phyloP scores from a whole-genome alignment of 495 filamentous ascomycete species.

The Lindgomyces ingoldianus region DNA sequence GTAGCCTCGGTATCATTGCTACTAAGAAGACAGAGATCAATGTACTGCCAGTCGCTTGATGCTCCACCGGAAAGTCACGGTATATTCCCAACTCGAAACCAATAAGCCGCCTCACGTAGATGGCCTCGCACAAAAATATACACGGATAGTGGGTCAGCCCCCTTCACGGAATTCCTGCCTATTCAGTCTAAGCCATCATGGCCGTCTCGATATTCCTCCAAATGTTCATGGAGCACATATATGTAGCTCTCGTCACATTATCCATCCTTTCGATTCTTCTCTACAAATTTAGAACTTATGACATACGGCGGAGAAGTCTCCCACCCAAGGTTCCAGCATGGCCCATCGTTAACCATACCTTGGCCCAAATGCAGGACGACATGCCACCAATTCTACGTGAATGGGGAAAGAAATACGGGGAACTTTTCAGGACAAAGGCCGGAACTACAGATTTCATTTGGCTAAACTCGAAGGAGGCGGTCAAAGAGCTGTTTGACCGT shows the following conservation, averaged over 20 bases:
- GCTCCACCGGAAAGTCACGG: too few relatives aligned
- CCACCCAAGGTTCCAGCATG: constrained; percentile 7
- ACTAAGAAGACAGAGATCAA: too few relatives aligned
- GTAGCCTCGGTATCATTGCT: too few relatives aligned
- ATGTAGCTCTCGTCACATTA: not conserved
- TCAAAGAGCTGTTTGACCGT: constrained; percentile 14
- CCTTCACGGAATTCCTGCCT: too few relatives aligned
- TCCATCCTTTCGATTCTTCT: not conserved
- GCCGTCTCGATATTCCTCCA: too few relatives aligned
- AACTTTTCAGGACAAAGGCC: constrained; percentile 2
- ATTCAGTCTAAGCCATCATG: too few relatives aligned
- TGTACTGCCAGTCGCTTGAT: too few relatives aligned
- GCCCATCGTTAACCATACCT: constrained; percentile 14
- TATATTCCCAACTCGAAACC: too few relatives aligned
- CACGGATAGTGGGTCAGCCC: too few relatives aligned
- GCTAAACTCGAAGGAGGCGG: constrained; percentile 9
- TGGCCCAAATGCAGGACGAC: constrained; percentile 2
- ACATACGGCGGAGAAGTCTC: not conserved
- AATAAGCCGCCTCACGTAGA: too few relatives aligned
- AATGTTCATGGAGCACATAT: too few relatives aligned
- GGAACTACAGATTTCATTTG: constrained; percentile 13
- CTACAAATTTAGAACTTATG: not conserved
- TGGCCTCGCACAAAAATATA: too few relatives aligned
- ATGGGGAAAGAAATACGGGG: constrained; percentile 10
- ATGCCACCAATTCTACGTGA: constrained; percentile 5